A percentile compares a stretch with the other conserved stretches of the same genome.
phyloP scores from a whole-genome alignment of 2,329 filamentous ascomycete genomes.

The Neonectria hederae region DNA sequence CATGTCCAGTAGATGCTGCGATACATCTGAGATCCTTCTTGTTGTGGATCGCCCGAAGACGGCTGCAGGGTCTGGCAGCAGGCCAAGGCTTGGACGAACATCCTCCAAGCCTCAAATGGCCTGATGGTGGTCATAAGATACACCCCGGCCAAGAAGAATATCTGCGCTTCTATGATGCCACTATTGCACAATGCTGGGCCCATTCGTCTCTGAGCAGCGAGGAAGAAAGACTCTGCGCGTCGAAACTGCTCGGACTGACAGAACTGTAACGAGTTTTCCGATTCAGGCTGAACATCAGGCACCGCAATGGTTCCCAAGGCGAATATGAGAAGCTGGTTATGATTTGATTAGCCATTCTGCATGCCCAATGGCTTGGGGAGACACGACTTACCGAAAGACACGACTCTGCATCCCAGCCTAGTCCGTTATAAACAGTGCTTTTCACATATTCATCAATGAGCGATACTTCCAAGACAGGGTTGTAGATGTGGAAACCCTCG shows the following conservation, averaged over 20 bases:
- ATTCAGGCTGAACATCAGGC: background rate
- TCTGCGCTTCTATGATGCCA: slow-evolving; percentile 19
- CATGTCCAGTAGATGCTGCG: slow-evolving; percentile 10
- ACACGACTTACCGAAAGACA: slow-evolving; percentile 15
- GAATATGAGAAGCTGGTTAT: slow-evolving; percentile 6
- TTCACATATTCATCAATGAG: slow-evolving; percentile 1
- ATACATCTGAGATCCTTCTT: background rate
- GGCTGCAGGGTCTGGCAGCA: slow-evolving; percentile 20
- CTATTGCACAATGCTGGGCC: slow-evolving; percentile 20
- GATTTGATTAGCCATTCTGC: background rate
- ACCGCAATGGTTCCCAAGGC: slow-evolving; percentile 4
- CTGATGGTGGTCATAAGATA: slow-evolving; percentile 30
- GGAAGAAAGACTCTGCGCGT: slow-evolving; percentile 7
- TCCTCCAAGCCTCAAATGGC: slow-evolving; percentile 27
- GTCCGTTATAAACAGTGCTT: slow-evolving; percentile 1
- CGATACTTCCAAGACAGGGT: slow-evolving; percentile 2
- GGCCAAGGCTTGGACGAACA: slow-evolving; percentile 29
- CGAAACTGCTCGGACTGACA: background rate
- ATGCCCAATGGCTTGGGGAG: background rate
- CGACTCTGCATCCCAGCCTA: slow-evolving; percentile 23
- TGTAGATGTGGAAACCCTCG: slow-evolving; percentile 11
- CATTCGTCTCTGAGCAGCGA: slow-evolving; percentile 22
- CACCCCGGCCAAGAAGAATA: slow-evolving; percentile 29
- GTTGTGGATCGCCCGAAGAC: background rate
- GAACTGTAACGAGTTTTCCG: background rate